phyloP scores from a whole-genome alignment of 805 yeast genomes.

The Candida manassasensis region DNA sequence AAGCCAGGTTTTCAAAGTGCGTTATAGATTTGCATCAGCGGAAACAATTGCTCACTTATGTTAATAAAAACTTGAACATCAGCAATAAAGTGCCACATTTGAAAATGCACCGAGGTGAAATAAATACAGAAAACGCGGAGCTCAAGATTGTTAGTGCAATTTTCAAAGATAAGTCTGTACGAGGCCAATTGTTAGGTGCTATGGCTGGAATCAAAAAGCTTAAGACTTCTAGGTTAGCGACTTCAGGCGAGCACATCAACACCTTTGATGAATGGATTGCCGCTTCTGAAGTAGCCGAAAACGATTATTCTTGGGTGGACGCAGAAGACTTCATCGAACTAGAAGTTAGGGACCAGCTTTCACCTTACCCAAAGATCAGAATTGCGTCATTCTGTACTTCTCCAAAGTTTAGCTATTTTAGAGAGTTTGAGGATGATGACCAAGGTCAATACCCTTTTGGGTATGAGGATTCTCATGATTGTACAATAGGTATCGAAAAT shows the following conservation, averaged over 20 bases:
- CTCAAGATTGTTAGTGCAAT: constrained; percentile 60
- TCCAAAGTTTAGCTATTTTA: constrained; percentile 57
- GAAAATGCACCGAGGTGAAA: constrained; percentile 62
- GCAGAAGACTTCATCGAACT: constrained; percentile 71
- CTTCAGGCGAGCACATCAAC: constrained; percentile 1
- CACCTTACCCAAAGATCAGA: constrained; percentile 39
- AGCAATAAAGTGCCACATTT: constrained; percentile 43
- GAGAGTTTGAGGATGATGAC: constrained; percentile 45
- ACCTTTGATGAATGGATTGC: constrained; percentile 20
- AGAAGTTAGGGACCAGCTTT: constrained; percentile 42
- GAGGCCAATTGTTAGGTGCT: constrained; percentile 20
- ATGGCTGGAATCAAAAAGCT: constrained; percentile 10
- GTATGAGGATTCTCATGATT: constrained; percentile 57
- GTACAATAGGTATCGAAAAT: constrained; percentile 49
- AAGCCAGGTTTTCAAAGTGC: constrained; percentile 31
- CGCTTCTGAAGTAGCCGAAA: constrained; percentile 21
- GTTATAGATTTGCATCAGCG: constrained; percentile 38
- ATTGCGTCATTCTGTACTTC: constrained; percentile 46
- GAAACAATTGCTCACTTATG: constrained; percentile 30
- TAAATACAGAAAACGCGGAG: constrained; percentile 66
- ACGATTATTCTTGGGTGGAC: constrained; percentile 60
- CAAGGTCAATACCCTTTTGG: constrained; percentile 57
- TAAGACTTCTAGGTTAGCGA: constrained; percentile 1
- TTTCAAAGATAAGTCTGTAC: constrained; percentile 51
- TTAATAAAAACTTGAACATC: constrained; percentile 34